Conservation (phyloP, 805 yeast genomes). For the Lachancea lanzarotensis region DNA sequence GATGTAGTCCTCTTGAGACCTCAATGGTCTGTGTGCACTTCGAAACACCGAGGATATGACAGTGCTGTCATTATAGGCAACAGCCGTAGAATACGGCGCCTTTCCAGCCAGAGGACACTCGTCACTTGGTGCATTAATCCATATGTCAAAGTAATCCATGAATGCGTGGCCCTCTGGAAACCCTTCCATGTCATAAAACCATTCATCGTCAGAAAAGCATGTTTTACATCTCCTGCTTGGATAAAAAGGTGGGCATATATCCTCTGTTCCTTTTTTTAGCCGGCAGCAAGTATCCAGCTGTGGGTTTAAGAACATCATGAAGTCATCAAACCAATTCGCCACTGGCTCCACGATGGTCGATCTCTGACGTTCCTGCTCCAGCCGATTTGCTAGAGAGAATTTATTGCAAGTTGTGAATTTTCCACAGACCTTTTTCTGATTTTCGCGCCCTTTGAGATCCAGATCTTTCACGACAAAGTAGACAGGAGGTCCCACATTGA, state of each 20-base stretch:
- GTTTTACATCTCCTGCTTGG: slow-evolving; percentile 67
- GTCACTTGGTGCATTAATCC: slow-evolving; percentile 82
- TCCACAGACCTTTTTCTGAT: slow-evolving; percentile 79
- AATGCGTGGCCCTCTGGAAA: slow-evolving; percentile 74
- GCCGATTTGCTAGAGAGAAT: slow-evolving; percentile 67
- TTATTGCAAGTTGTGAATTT: slow-evolving; percentile 79
- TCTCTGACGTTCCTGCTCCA: slow-evolving; percentile 79
- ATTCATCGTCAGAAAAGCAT: slow-evolving; percentile 59
- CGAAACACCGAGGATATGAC: slow-evolving; percentile 65
- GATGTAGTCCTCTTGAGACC: slow-evolving; percentile 81
- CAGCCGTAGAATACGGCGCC: slow-evolving; percentile 73
- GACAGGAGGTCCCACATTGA: slow-evolving; percentile 88
- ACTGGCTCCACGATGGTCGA: slow-evolving; percentile 72
- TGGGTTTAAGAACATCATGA: slow-evolving; percentile 80
- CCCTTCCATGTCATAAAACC: slow-evolving; percentile 71
- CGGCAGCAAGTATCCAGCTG: slow-evolving; percentile 81
- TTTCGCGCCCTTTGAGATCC: slow-evolving; percentile 52
- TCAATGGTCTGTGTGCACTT: slow-evolving; percentile 68
- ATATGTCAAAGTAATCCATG: slow-evolving; percentile 61
- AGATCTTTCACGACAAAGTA: slow-evolving; percentile 72
- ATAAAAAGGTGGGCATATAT: slow-evolving; percentile 60
- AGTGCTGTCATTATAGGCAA: slow-evolving; percentile 39
- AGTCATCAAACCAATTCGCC: slow-evolving; percentile 92
- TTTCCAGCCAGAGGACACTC: slow-evolving; percentile 95
- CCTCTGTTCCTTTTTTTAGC: slow-evolving; percentile 47